Base-by-base conservation (phyloP, 148 eudicot genomes). In the Amaranthus cruentus region DNA sequence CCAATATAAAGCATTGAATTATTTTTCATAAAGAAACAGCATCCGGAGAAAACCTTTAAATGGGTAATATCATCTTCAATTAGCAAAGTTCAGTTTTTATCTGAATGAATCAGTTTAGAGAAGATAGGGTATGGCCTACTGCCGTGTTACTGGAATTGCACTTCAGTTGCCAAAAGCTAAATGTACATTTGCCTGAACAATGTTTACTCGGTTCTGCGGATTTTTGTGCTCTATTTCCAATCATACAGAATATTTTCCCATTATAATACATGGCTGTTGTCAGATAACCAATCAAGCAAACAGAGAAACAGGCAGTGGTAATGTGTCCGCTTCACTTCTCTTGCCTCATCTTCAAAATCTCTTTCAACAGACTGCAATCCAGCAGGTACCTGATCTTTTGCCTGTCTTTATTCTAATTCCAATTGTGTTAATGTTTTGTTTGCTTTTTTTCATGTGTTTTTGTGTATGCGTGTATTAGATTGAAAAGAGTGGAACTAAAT, bases 311-410 rank as follows among this genome's bases (percentile, higher is more conserved):
- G 68, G 80, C 76, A 80, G 74, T 77, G 76, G 84, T 68, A 85
- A 69, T 69, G 50, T 84, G 54, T 83, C 96, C 64, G 76, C 89
- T 38, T 85, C 98, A 62, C 55, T 89, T 80, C 88, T 94, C 67
- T 78, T 91, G 89, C 93, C 91, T 71, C 93, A 88, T 81, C 96
- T 94, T 75, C 98, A 94, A 82, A 87, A 88, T 80, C 96, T 95
- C 57, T 85, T 84, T 72, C 98, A 89, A 80, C 97, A 95, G 84
- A 89, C 93, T 64, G 82, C 92, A 71, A 68, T 88, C 59, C 98
- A 95, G 81, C 98, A 95, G 85, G 98, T 88, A 73, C 68, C 77
- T 61, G 44, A 66, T 76, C 70, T 65, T 9, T 14, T 69, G 15
- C 57, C 28, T 77, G 43, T 71, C 53, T 44, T 60, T 53, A 51